These are phyloP conservation scores for Obelidium mucronatum DNA, from an alignment of 192 early-diverging fungal species.

Conservation along the genomic window DNA sequence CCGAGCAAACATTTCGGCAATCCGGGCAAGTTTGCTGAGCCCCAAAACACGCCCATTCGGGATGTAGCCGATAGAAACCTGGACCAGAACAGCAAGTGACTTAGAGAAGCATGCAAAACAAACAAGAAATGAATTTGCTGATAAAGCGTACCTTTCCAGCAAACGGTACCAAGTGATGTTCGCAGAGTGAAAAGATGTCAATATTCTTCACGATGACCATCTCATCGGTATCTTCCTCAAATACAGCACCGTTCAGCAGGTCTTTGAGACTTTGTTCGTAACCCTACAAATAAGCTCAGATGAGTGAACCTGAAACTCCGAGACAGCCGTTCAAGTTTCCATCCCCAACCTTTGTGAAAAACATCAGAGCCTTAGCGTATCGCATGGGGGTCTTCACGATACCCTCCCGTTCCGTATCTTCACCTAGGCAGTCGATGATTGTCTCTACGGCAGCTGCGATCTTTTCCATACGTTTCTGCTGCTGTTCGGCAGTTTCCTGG, in stretches of 20 bases:
- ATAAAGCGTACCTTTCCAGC: slow-evolving; percentile 93
- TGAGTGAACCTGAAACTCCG: not conserved
- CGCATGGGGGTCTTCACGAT: slow-evolving; percentile 94
- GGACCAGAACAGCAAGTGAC: no score
- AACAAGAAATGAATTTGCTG: no score
- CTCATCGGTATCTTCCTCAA: slow-evolving; percentile 98
- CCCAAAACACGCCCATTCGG: slow-evolving; percentile 95
- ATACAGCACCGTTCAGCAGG: slow-evolving; percentile 93
- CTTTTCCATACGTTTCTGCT: slow-evolving; percentile 72
- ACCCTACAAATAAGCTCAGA: slow-evolving; percentile 53
- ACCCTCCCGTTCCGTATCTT: slow-evolving; percentile 94
- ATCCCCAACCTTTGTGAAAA: slow-evolving; percentile 91
- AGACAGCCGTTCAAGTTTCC: not conserved
- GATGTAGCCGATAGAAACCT: slow-evolving; percentile 96
- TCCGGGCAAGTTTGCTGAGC: slow-evolving; percentile 94
- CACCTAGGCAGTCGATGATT: slow-evolving; percentile 91
- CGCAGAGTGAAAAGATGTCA: slow-evolving; percentile 95
- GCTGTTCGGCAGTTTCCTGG: slow-evolving; percentile 80
- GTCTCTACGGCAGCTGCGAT: slow-evolving; percentile 87
- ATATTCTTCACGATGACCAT: slow-evolving; percentile 99
- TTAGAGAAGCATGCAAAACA: no score
- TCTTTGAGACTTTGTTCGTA: slow-evolving; percentile 92
- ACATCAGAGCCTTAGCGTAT: slow-evolving; percentile 97
- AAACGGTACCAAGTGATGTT: slow-evolving; percentile 99
- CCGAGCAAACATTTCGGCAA: slow-evolving; percentile 98